Evolutionary conservation across 208 protist species (phyloP).

Genomic region (Porcisia hertigi): DNA sequence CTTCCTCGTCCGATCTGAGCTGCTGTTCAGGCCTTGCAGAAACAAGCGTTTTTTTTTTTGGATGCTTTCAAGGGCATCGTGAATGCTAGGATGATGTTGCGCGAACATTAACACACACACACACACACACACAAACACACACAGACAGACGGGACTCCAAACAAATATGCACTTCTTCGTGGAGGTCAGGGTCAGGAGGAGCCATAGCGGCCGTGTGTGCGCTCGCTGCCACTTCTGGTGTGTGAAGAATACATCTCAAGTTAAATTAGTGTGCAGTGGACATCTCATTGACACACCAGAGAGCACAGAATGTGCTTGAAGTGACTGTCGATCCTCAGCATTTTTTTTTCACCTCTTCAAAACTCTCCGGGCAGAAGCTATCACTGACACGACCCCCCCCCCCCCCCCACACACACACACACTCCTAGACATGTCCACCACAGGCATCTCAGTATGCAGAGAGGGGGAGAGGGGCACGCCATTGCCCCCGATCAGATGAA

Average conservation of each 20-base stretch:
- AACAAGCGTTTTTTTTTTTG: conserved; percentile 3
- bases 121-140: conserved; percentile 1
- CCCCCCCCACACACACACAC: background rate
- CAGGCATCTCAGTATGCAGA: background rate
- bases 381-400: background rate
- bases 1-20: conserved; percentile 38
- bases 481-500: too few species aligned
- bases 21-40: background rate
- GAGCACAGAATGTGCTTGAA: background rate
- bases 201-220: background rate
- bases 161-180: background rate
- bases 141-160: background rate
- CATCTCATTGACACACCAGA: background rate
- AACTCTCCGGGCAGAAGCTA: background rate
- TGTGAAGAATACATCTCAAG: background rate
- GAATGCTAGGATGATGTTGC: background rate
- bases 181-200: background rate
- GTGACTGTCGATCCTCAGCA: background rate
- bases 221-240: background rate
- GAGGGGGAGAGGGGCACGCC: too few species aligned
- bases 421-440: background rate
- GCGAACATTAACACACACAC: background rate
- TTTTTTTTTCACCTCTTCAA: background rate
- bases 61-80: background rate
- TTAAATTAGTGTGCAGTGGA: background rate